These are phyloP conservation scores for Myxozyma vanderwaltii DNA, from an alignment of 805 yeast genomes.

Conservation along the genomic window DNA sequence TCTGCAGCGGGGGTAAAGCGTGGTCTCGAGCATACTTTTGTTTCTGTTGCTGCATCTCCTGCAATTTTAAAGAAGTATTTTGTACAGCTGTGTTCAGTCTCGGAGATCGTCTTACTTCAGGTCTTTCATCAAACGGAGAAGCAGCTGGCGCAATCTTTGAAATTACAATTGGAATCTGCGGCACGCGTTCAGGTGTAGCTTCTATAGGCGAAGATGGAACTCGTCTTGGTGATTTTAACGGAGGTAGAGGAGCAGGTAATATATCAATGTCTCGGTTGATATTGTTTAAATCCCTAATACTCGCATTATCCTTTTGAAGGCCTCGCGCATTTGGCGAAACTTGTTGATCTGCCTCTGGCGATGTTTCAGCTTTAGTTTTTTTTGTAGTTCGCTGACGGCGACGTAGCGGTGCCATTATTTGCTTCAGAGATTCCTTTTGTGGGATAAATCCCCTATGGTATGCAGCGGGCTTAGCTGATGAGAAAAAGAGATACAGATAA, in stretches of 20 bases:
- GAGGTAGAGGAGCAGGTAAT: background rate
- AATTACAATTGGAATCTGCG: background rate
- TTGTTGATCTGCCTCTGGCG: background rate
- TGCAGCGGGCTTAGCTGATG: no score
- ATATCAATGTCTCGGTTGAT: background rate
- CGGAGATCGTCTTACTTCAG: slow-evolving; percentile 14
- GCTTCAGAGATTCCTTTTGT: no score
- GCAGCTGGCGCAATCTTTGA: background rate
- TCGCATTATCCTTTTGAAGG: background rate
- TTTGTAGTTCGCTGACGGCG: slow-evolving; percentile 11
- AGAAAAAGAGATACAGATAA: background rate
- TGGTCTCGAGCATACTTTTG: no score
- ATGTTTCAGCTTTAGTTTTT: background rate
- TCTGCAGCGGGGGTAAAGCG: no score
- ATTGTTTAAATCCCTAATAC: background rate
- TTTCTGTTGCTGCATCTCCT: no score
- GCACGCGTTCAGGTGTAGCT: background rate
- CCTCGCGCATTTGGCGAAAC: background rate
- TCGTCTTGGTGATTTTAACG: background rate
- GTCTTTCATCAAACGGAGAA: background rate
- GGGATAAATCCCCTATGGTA: no score
- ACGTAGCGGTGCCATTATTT: slow-evolving; percentile 14
- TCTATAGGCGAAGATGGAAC: background rate
- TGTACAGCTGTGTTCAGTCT: background rate
- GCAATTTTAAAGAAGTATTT: background rate